Conservation (phyloP, 768 basidiomycete genomes). For the Termitomyces sp. region DNA sequence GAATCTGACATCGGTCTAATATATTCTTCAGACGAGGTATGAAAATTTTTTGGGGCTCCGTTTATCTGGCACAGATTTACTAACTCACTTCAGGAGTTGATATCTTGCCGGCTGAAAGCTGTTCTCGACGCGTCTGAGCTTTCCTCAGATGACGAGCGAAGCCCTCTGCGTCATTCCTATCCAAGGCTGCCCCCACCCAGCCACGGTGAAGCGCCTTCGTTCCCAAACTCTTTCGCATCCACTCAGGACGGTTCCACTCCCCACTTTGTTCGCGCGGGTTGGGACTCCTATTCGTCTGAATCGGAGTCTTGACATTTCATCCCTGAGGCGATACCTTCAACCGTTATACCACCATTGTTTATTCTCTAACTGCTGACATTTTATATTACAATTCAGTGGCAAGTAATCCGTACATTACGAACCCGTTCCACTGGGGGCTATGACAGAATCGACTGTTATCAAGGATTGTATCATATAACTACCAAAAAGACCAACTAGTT, state of each 20-base stretch:
- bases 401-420: conserved; percentile 6
- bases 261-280: conserved; percentile 49
- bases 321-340: background rate
- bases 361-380: conserved; percentile 1
- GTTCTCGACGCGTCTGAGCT: conserved; percentile 9
- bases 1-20: conserved; percentile 13
- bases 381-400: background rate
- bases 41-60: background rate
- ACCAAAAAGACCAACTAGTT: background rate
- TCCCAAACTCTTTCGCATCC: conserved; percentile 33
- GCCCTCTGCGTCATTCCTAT: conserved; percentile 13
- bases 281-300: conserved; percentile 44
- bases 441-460: background rate
- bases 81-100: background rate
- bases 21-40: conserved; percentile 13
- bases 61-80: background rate
- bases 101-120: conserved; percentile 9
- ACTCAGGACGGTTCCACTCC: conserved; percentile 38
- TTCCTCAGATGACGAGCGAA: conserved; percentile 13
- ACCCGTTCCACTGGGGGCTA: background rate
- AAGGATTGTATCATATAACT: background rate
- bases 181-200: conserved; percentile 8
- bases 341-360: conserved; percentile 4
- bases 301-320: conserved; percentile 8
- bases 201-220: conserved; percentile 14